Conservation (phyloP, 2,329 filamentous ascomycete genomes). For the Sphaerulina musiva region DNA sequence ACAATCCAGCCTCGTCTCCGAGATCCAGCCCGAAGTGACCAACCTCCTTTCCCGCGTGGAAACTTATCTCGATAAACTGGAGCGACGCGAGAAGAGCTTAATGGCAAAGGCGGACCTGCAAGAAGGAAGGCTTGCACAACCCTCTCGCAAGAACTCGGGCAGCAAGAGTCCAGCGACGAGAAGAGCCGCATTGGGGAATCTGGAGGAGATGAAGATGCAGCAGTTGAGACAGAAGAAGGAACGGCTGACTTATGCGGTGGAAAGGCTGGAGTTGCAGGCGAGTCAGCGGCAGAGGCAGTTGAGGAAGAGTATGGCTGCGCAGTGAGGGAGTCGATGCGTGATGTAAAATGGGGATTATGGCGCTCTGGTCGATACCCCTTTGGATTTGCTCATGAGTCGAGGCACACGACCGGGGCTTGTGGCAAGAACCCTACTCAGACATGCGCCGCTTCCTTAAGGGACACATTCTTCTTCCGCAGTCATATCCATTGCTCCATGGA, state of each 20-base stretch:
- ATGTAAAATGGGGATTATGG: no score
- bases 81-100: constrained; percentile 73
- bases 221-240: constrained; percentile 76
- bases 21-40: constrained; percentile 81
- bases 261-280: constrained; percentile 79
- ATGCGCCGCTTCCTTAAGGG: no score
- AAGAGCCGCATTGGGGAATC: constrained; percentile 35
- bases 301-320: constrained; percentile 63
- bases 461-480: no score
- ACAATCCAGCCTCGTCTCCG: constrained; percentile 75
- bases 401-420: no score
- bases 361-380: no score
- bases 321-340: constrained; percentile 6
- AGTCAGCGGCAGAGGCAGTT: constrained; percentile 66
- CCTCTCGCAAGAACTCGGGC: constrained; percentile 18
- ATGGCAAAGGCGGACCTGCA: constrained; percentile 78
- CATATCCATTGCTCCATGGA: no score
- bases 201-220: constrained; percentile 54
- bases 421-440: no score
- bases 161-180: constrained; percentile 25
- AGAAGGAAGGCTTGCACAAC: constrained; percentile 57
- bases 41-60: constrained; percentile 75
- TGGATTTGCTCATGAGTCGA: no score
- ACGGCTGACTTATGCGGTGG: constrained; percentile 76
- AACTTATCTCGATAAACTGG: constrained; percentile 73